These are phyloP conservation scores for Russula sp. DNA, from an alignment of 768 basidiomycete species.

Conservation along the genomic window DNA sequence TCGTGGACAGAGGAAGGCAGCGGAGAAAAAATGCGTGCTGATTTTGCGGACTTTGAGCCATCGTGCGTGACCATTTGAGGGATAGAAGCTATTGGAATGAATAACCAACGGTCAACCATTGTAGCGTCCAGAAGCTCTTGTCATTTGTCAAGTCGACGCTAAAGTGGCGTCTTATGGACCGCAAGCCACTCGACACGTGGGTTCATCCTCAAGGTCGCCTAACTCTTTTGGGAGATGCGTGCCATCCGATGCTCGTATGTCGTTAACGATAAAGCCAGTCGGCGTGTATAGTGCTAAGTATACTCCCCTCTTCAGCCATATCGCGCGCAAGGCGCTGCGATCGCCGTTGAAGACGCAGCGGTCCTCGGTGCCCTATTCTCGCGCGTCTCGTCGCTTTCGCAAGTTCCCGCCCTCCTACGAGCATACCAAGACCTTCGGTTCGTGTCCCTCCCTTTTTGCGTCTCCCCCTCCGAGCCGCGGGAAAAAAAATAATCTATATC, in stretches of 20 bases:
- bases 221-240: conserved; percentile 42
- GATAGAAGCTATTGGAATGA: too few species aligned
- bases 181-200: conserved; percentile 42
- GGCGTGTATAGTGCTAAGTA: neutral
- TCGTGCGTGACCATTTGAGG: conserved; percentile 32
- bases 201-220: conserved; percentile 40
- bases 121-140: conserved; percentile 40
- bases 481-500: too few species aligned
- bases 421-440: conserved; percentile 53
- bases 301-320: conserved; percentile 36
- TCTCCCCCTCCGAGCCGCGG: too few species aligned
- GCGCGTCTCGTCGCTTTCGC: conserved; percentile 41
- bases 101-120: neutral
- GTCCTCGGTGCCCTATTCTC: conserved; percentile 50
- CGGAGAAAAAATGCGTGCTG: conserved; percentile 44
- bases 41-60: conserved; percentile 45
- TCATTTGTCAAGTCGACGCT: conserved; percentile 40
- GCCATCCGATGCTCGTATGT: conserved; percentile 45
- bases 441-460: neutral
- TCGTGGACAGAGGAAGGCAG: conserved; percentile 45
- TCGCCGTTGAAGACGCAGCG: conserved; percentile 52
- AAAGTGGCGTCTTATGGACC: conserved; percentile 46
- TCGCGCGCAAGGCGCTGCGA: conserved; percentile 45
- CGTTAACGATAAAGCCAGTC: neutral
- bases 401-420: conserved; percentile 46